These are phyloP conservation scores for Holtermanniella nyarrowii DNA, from an alignment of 768 basidiomycete species.

Conservation along the genomic window DNA sequence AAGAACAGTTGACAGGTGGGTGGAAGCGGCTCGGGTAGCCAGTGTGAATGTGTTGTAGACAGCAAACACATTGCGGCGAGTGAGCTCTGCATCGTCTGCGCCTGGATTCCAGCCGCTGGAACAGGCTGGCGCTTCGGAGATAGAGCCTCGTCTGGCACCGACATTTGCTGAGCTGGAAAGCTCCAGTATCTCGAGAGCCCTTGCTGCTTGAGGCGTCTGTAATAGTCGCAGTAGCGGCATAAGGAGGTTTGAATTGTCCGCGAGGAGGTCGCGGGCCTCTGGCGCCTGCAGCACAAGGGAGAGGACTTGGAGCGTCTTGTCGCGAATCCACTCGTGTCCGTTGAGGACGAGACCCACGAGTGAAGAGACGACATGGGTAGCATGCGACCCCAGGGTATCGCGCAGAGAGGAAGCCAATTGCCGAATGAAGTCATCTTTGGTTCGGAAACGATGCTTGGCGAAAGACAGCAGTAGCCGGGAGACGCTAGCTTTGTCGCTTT, in stretches of 20 bases:
- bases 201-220: conserved; percentile 71
- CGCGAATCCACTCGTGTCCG: conserved; percentile 64
- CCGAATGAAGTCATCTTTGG: conserved; percentile 83
- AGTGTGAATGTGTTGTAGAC: conserved; percentile 69
- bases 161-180: conserved; percentile 52
- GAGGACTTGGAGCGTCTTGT: conserved; percentile 74
- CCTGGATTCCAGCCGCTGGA: conserved; percentile 80
- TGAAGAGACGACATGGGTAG: conserved; percentile 67
- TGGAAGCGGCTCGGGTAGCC: conserved; percentile 63
- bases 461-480: conserved; percentile 82
- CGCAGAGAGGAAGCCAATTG: conserved; percentile 76
- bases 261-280: conserved; percentile 61
- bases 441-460: conserved; percentile 74
- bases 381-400: conserved; percentile 65
- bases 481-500: conserved; percentile 66
- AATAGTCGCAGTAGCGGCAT: conserved; percentile 82
- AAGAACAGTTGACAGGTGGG: conserved; percentile 42
- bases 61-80: conserved; percentile 67
- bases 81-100: conserved; percentile 52
- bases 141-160: not conserved
- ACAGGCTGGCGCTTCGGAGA: conserved; percentile 1
- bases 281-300: conserved; percentile 80
- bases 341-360: conserved; percentile 83
- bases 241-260: conserved; percentile 72
- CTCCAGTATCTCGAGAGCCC: conserved; percentile 87